Percentiles rank a stretch among this genome's conserved stretches.
These are phyloP conservation scores for Clohesyomyces aquaticus DNA, from an alignment of 495 filamentous ascomycete genomes.

Conservation along the genomic window DNA sequence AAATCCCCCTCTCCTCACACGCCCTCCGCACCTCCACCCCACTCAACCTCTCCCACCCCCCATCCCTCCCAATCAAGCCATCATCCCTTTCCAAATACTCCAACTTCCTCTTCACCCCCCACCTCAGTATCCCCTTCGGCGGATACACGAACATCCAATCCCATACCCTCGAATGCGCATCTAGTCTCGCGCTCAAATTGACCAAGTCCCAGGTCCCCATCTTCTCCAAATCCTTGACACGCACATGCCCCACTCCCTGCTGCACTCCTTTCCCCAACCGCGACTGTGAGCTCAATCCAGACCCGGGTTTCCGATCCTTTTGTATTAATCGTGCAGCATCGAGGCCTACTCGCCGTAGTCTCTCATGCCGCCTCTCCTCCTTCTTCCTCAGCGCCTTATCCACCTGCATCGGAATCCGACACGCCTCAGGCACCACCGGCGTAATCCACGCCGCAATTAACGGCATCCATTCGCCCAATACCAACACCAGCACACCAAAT, in stretches of 20 bases:
- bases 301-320: neutral
- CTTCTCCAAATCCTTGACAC: constrained; percentile 4
- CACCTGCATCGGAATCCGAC: constrained; percentile 76
- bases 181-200: constrained; percentile 42
- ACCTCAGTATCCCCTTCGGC: constrained; percentile 48
- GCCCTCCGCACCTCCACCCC: constrained; percentile 60
- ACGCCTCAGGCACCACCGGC: constrained; percentile 72
- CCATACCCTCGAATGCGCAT: constrained; percentile 55
- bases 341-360: constrained; percentile 8
- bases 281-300: neutral
- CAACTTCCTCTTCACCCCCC: constrained; percentile 51
- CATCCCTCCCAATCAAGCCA: constrained; percentile 55
- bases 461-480: constrained; percentile 86
- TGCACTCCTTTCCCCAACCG: neutral
- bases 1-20: constrained; percentile 57
- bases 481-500: constrained; percentile 70
- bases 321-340: constrained; percentile 16
- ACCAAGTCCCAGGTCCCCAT: constrained; percentile 14
- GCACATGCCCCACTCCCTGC: neutral
- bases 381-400: constrained; percentile 56
- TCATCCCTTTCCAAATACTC: constrained; percentile 65
- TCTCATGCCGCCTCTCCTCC: constrained; percentile 51
- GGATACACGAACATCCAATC: constrained; percentile 50
- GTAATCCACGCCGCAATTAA: constrained; percentile 67
- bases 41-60: constrained; percentile 57